Conservation (phyloP, 345 rosid genomes). For the Salix koriyanagi region DNA sequence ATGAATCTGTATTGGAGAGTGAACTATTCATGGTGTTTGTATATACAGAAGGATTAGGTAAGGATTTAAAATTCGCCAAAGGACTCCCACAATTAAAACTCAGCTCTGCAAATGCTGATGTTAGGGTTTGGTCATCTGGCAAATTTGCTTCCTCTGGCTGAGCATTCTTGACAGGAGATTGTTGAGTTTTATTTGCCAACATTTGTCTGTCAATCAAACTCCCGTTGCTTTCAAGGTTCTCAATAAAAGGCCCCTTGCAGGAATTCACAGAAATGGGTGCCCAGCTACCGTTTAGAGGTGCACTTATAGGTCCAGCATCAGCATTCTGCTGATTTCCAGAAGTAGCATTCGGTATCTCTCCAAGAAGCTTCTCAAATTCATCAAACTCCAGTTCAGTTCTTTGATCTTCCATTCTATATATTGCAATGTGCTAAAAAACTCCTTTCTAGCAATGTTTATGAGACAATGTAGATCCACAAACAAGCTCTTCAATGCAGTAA, state of each 20-base stretch:
- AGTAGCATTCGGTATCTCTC: slow-evolving; percentile 78
- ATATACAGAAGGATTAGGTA: slow-evolving; percentile 18
- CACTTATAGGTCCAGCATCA: slow-evolving; percentile 29
- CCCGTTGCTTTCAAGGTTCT: slow-evolving; percentile 31
- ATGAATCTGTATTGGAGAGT: slow-evolving; percentile 23
- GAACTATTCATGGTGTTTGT: slow-evolving; percentile 25
- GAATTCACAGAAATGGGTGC: slow-evolving; percentile 36
- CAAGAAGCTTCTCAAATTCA: slow-evolving; percentile 73
- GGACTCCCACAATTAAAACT: slow-evolving; percentile 28
- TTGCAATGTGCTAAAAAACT: background rate
- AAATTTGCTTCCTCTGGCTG: slow-evolving; percentile 36
- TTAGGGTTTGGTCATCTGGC: slow-evolving; percentile 54
- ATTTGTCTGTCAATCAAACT: slow-evolving; percentile 22
- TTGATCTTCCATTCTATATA: slow-evolving; percentile 48
- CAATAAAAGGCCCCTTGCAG: slow-evolving; percentile 26
- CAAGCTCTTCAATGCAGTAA: slow-evolving; percentile 24
- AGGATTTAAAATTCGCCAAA: slow-evolving; percentile 24
- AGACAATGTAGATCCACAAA: slow-evolving; percentile 19
- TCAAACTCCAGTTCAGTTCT: slow-evolving; percentile 56
- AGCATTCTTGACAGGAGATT: slow-evolving; percentile 27
- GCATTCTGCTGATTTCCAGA: slow-evolving; percentile 46
- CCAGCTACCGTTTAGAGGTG: slow-evolving; percentile 22
- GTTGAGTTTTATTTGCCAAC: slow-evolving; percentile 22
- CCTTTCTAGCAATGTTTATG: slow-evolving; percentile 9
- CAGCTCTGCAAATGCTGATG: slow-evolving; percentile 49